These are phyloP conservation scores for Colletotrichum sp. DNA, from an alignment of 2,329 filamentous ascomycete genomes.

Conservation along the genomic window DNA sequence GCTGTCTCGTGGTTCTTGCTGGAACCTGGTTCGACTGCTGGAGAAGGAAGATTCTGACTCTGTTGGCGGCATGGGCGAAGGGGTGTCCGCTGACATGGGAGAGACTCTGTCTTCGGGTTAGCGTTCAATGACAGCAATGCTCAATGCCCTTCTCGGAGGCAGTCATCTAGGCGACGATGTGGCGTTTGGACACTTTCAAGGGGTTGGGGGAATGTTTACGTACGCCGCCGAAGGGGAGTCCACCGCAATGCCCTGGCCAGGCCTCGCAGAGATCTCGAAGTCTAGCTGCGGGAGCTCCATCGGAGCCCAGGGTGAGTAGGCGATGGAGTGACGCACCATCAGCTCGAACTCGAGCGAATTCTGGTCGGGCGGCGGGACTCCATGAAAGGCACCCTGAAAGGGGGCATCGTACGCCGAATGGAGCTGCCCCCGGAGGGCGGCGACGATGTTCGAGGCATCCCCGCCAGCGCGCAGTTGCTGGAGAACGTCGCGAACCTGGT, in stretches of 20 bases:
- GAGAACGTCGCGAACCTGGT: not conserved
- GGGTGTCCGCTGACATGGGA: not conserved
- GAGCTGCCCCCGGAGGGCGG: not conserved
- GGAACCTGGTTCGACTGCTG: not conserved
- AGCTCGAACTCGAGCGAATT: constrained; percentile 7
- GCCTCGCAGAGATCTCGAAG: not conserved
- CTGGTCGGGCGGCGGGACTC: not conserved
- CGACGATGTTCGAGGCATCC: not conserved
- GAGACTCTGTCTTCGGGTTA: not conserved
- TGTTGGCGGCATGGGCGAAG: not conserved
- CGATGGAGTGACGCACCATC: constrained; percentile 7
- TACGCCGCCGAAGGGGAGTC: not conserved
- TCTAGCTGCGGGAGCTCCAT: not conserved
- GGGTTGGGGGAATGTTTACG: not conserved
- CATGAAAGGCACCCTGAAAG: not conserved
- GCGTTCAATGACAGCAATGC: not conserved
- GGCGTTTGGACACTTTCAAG: not conserved
- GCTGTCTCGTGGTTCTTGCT: not conserved
- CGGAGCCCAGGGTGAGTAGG: constrained; percentile 5
- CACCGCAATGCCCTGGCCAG: not conserved
- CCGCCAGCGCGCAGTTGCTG: not conserved
- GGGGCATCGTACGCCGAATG: not conserved
- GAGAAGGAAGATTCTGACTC: not conserved
- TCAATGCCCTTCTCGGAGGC: not conserved
- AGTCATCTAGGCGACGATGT: not conserved